phyloP scores from a whole-genome alignment of 306 rosid genomes.

The Vachellia pachyceras region DNA sequence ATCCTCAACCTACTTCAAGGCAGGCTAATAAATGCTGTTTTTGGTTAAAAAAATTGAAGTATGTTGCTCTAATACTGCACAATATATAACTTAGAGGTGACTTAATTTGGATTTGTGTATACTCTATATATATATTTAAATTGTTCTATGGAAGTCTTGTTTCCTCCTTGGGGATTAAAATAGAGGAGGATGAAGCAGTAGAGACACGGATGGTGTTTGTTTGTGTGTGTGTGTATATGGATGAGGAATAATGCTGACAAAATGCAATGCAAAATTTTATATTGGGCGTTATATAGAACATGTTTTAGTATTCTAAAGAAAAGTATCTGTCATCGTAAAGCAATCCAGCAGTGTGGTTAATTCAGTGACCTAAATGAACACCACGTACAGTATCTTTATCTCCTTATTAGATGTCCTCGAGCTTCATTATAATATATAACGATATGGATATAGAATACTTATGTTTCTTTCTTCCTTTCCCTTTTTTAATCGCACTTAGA shows the following conservation, averaged over 20 bases:
- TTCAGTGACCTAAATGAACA: constrained; percentile 1
- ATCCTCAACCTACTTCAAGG: not conserved
- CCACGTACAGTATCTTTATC: constrained; percentile 8
- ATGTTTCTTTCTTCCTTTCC: not conserved
- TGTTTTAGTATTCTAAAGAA: constrained; percentile 30
- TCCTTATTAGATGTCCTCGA: not conserved
- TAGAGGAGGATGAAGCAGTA: constrained; percentile 24
- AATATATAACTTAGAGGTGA: not conserved
- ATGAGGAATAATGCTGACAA: constrained; percentile 13
- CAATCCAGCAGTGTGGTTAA: not conserved
- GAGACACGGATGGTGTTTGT: not conserved
- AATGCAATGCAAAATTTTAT: not conserved
- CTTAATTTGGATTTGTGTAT: not conserved
- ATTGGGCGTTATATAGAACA: constrained; percentile 17
- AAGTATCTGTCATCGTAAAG: too few species aligned
- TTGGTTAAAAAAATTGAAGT: not conserved
- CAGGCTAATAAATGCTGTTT: not conserved
- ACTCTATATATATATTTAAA: constrained; percentile 3
- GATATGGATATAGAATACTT: not conserved
- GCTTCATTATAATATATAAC: not conserved
- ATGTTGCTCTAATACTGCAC: constrained; percentile 16
- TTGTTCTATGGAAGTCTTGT: constrained; percentile 1
- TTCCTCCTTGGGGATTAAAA: not conserved
- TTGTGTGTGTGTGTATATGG: not conserved
- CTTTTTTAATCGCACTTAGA: not conserved